Percentiles rank a stretch among this genome's conserved stretches.
Evolutionary conservation across 495 filamentous ascomycete genomes (phyloP).

Genomic region (Astrothelium macrocarpum): DNA sequence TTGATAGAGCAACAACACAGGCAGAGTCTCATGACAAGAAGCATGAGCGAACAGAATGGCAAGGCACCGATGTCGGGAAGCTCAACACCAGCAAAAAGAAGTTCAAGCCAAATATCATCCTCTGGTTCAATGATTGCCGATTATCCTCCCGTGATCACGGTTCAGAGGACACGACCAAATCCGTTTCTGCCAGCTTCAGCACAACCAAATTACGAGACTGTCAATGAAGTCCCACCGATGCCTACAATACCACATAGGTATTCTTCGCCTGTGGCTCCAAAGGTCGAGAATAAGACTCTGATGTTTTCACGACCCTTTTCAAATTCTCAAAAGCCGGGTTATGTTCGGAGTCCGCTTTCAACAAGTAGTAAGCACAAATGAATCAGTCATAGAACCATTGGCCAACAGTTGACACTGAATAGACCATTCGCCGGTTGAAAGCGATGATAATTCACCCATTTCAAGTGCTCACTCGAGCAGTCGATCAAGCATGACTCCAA

Average conservation of each 20-base stretch:
- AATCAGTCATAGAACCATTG: background rate
- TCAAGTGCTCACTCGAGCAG: background rate
- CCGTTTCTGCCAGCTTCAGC: background rate
- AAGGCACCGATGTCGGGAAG: background rate
- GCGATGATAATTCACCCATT: background rate
- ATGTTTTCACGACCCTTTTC: background rate
- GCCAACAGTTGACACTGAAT: background rate
- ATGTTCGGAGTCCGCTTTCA: background rate
- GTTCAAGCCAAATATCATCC: background rate
- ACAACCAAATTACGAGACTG: background rate
- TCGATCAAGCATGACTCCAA: background rate
- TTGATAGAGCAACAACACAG: constrained; percentile 17
- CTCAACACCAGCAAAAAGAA: background rate
- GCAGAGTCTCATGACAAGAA: constrained; percentile 15
- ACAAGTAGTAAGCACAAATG: background rate
- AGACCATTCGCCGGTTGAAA: background rate
- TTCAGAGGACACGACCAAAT: background rate
- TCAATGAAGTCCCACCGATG: background rate
- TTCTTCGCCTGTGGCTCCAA: background rate
- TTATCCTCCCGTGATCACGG: background rate
- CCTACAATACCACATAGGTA: background rate
- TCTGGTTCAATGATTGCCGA: background rate
- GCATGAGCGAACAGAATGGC: background rate
- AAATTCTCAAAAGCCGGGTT: background rate
- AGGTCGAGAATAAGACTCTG: background rate